A percentile compares a stretch with the other conserved stretches of the same genome.
phyloP scores from a whole-genome alignment of 2,329 filamentous ascomycete genomes.

The Cadophora sp. region DNA sequence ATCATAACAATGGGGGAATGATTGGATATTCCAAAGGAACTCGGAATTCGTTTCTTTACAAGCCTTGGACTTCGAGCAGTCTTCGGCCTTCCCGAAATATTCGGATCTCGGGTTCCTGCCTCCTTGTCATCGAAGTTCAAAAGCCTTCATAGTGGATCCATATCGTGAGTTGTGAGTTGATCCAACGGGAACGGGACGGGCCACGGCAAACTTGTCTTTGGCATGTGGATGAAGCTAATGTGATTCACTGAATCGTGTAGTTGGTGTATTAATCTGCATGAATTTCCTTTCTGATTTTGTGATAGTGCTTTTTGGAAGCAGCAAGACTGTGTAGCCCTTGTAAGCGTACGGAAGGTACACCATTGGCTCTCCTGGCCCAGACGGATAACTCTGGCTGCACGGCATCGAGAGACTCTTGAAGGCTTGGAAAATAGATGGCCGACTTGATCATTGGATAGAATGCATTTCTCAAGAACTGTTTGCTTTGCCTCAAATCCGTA shows the following conservation, averaged over 20 bases:
- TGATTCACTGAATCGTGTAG: neutral
- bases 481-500: neutral
- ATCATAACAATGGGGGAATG: neutral
- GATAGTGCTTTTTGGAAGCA: neutral
- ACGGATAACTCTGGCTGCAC: slow-evolving; percentile 5
- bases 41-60: neutral
- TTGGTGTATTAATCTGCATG: neutral
- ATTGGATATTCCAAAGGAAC: neutral
- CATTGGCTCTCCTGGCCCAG: neutral
- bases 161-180: neutral
- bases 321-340: neutral
- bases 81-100: neutral
- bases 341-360: neutral
- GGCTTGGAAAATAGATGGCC: neutral
- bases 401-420: slow-evolving; percentile 2
- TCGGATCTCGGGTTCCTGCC: neutral
- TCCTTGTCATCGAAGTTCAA: neutral
- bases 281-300: too few species aligned
- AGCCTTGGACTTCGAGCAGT: neutral
- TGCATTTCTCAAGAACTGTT: neutral
- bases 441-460: neutral
- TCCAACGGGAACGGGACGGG: slow-evolving; percentile 15
- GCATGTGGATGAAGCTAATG: slow-evolving; percentile 4
- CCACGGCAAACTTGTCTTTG: slow-evolving; percentile 11
- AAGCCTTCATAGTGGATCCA: neutral